A percentile compares a stretch with the other conserved stretches of the same genome.
Conservation (phyloP, 495 filamentous ascomycete species). For the Trichoderma reesei region DNA sequence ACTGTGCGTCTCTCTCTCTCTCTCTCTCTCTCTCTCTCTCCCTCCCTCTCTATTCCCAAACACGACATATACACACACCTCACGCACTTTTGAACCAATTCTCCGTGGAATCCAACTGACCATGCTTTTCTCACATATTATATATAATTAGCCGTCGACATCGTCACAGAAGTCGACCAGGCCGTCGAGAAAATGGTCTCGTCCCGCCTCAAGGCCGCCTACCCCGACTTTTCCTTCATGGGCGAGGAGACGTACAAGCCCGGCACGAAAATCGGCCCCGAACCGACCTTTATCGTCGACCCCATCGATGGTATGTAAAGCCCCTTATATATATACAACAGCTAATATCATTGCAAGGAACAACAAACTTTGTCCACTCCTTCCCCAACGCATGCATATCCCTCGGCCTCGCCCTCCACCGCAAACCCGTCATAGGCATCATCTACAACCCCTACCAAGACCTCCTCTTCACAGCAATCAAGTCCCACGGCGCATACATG, state of each 20-base stretch:
- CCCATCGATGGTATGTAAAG: constrained; percentile 74
- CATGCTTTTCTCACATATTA: no score
- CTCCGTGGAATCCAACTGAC: no score
- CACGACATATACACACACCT: background rate
- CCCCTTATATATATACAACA: no score
- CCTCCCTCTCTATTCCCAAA: no score
- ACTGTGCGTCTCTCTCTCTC: constrained; percentile 48
- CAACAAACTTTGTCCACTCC: constrained; percentile 77
- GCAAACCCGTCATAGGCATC: constrained; percentile 60
- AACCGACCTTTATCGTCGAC: constrained; percentile 80
- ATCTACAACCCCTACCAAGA: constrained; percentile 75
- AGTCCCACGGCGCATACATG: constrained; percentile 58
- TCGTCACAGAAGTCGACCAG: constrained; percentile 80
- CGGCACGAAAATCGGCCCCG: constrained; percentile 49
- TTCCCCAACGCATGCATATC: constrained; percentile 76
- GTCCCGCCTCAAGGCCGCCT: constrained; percentile 47
- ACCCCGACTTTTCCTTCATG: constrained; percentile 64
- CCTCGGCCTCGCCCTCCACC: constrained; percentile 60
- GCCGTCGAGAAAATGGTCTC: constrained; percentile 72
- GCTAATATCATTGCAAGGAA: no score
- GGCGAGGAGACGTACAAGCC: constrained; percentile 80
- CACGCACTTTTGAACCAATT: constrained; percentile 12
- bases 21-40: constrained; percentile 1
- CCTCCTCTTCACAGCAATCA: constrained; percentile 59
- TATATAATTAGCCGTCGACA: constrained; percentile 71